Evolutionary conservation across 495 filamentous ascomycete genomes (phyloP), one percentile per base, ranked within the genome.

Genomic region (Penicillium dipodomyicola): DNA sequence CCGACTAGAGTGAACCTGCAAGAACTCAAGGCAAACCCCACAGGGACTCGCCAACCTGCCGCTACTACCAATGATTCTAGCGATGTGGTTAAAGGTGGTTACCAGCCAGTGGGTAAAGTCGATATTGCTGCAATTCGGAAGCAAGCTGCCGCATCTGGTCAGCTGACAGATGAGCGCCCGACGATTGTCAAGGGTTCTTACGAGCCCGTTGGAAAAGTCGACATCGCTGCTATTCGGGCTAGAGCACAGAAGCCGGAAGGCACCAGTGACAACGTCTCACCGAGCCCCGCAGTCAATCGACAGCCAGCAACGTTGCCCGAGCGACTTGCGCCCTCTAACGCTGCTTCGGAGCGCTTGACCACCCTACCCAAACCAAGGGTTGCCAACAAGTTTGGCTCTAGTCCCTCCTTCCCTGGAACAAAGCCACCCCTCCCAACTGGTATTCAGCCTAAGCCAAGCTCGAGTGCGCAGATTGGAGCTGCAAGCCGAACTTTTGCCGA

Each of bases 81-180:
- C 35, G 86, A 92, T 69, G 79, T 96, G 15, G 87, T 97, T 23
- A 88, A 80, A 61, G 93, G 95, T 10, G 89, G 79, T n/a, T 99
- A 99, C 68, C 92, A 96, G 68, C 94, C 94, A 8, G 80, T 99
- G 57, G 95, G 95, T 10, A 97, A 96, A 72, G 89, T 97, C 11
- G 92, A 97, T 64, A 97, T 99, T 73, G 88, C 89, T 37, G 91
- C 90, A 4, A 85, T 97, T 51, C 81, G 92, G 47, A 84, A 81
- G 48, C 85, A 94, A 65, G 92, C 93, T 10, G 84, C 85, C 58
- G 83, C 87, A 45, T 68, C 75, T 2, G 77, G 82, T n/a, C 55
- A 68, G 35, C 59, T 76, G 15, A 73, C 81, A 42, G 88, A 96
- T 61, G 89, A 96, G 50, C 77, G 92, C 44, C 93, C 93, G 5